Conservation (phyloP, 75 land plant genomes). For the Pseudotsuga menziesii region DNA sequence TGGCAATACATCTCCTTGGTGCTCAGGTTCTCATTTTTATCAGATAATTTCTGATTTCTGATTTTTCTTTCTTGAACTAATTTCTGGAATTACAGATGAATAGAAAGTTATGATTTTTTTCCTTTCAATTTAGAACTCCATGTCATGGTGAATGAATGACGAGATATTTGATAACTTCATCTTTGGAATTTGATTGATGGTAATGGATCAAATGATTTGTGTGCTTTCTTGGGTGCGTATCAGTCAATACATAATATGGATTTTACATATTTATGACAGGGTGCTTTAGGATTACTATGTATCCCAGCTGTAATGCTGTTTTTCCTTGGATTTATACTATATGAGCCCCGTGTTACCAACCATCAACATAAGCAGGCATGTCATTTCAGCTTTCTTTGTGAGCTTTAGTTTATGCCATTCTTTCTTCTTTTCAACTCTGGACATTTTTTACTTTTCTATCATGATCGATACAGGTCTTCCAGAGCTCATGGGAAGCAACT, state of each 20-base stretch:
- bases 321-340: constrained; percentile 47
- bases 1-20: constrained; percentile 43
- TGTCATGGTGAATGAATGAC: neutral
- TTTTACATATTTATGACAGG: constrained; percentile 18
- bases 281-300: constrained; percentile 39
- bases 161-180: neutral
- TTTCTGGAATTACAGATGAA: neutral
- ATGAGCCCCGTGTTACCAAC: constrained; percentile 28
- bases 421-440: neutral
- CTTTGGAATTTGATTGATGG: constrained; percentile 7
- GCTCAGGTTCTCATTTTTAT: constrained; percentile 37
- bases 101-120: neutral
- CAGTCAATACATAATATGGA: neutral
- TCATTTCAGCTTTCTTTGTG: constrained; percentile 10
- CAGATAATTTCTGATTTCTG: neutral
- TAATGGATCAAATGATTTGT: neutral
- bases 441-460: constrained; percentile 2
- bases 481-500: constrained; percentile 30
- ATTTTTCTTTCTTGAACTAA: neutral
- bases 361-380: constrained; percentile 7
- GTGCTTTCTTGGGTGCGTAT: neutral
- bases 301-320: constrained; percentile 38
- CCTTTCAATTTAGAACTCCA: neutral
- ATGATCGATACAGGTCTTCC: neutral
- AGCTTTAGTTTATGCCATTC: constrained; percentile 6